These are phyloP conservation scores for Mrakiaceae sp. DNA, from an alignment of 1,284 basidiomycete genomes.

Conservation along the genomic window DNA sequence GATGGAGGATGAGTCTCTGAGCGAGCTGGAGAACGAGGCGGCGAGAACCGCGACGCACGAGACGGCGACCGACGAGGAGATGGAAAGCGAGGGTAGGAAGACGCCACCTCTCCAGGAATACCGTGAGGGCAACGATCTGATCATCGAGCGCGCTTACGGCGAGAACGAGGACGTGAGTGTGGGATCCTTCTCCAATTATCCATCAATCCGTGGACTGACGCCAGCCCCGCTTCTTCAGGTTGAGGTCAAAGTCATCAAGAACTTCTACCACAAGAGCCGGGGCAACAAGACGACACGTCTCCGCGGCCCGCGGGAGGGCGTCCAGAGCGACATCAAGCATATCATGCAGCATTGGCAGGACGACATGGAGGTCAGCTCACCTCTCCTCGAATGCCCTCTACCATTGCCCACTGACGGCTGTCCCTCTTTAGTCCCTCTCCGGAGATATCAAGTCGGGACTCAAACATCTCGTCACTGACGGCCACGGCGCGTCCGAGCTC, in stretches of 20 bases:
- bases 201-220: too few relatives aligned
- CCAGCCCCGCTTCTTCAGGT: conserved; percentile 35
- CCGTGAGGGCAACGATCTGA: conserved; percentile 53
- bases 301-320: conserved; percentile 7
- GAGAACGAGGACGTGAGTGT: conserved; percentile 53
- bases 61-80: conserved; percentile 16
- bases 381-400: too few relatives aligned
- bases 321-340: conserved; percentile 3
- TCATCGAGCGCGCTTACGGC: conserved; percentile 50
- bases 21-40: not conserved
- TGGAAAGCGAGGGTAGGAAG: conserved; percentile 24
- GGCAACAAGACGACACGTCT: not conserved
- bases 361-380: conserved; percentile 5
- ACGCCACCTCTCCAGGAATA: conserved; percentile 43
- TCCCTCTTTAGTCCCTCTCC: not conserved
- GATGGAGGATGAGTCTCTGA: not conserved
- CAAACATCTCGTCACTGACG: not conserved
- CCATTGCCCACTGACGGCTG: too few relatives aligned
- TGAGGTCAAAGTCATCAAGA: conserved; percentile 49
- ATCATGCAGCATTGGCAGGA: conserved; percentile 10
- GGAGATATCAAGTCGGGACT: not conserved
- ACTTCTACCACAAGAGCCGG: conserved; percentile 27
- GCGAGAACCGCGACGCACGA: not conserved
- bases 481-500: not conserved
- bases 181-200: not conserved